Evolutionary conservation across 768 basidiomycete species (phyloP).

Genomic region (Lentinus tigrinus): DNA sequence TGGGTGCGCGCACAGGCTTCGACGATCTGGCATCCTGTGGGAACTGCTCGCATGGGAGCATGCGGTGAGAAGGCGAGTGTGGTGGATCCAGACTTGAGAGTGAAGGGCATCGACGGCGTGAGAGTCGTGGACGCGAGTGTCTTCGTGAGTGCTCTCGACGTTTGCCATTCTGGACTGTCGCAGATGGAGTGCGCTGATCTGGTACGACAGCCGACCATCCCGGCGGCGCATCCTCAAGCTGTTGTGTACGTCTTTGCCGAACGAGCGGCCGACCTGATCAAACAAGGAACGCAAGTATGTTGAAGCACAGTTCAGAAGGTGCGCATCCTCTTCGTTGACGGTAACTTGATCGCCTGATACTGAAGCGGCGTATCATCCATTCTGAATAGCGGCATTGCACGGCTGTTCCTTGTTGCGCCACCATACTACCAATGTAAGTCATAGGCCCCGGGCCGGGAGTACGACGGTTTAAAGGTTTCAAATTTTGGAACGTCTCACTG

Average conservation of each 20-base stretch:
- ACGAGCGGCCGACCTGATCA: constrained; percentile 26
- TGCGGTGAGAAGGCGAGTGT: constrained; percentile 32
- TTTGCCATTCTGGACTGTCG: background rate
- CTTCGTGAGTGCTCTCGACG: constrained; percentile 6
- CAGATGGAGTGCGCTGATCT: background rate
- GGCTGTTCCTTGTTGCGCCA: too few relatives aligned
- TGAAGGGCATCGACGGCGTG: constrained; percentile 44
- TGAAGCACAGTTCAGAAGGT: too few relatives aligned
- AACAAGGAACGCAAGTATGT: background rate
- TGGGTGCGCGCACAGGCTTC: constrained; percentile 17
- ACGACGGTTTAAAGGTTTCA: too few relatives aligned
- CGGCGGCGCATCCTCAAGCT: constrained; percentile 20
- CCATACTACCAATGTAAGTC: too few relatives aligned
- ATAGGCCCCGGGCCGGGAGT: too few relatives aligned
- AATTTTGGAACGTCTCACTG: too few relatives aligned
- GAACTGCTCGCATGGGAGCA: constrained; percentile 44
- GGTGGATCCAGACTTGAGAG: constrained; percentile 40
- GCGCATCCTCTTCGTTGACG: too few relatives aligned
- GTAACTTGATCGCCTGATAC: too few relatives aligned
- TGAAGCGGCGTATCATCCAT: too few relatives aligned
- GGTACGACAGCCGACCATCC: constrained; percentile 18
- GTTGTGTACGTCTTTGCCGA: constrained; percentile 25
- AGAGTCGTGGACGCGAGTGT: constrained; percentile 29
- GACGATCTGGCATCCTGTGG: constrained; percentile 26
- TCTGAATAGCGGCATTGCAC: too few relatives aligned